These are phyloP conservation scores for Ophiostoma populinum DNA, from an alignment of 2,329 filamentous ascomycete genomes.

Conservation along the genomic window DNA sequence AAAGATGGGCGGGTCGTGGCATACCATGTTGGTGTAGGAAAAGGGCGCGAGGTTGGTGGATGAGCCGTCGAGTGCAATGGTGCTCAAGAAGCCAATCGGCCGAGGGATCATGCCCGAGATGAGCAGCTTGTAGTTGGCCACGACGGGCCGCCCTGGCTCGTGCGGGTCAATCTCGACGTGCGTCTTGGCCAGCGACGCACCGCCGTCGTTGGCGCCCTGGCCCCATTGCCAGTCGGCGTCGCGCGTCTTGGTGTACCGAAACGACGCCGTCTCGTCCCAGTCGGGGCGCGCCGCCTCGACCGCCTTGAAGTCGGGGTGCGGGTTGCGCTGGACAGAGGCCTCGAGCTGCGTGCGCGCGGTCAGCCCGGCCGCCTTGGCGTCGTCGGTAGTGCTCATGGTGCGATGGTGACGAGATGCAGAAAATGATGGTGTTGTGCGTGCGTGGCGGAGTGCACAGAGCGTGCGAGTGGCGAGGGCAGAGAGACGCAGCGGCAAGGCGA, in stretches of 20 bases:
- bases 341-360: conserved; percentile 9
- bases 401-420: background rate
- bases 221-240: conserved; percentile 49
- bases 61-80: conserved; percentile 37
- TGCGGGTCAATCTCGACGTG: conserved; percentile 75
- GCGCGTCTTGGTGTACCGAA: conserved; percentile 45
- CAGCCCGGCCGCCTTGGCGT: conserved; percentile 2
- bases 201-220: conserved; percentile 40
- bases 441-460: no score
- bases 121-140: conserved; percentile 80
- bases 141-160: conserved; percentile 45
- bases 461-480: no score
- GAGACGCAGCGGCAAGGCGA: no score
- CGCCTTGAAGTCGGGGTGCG: conserved; percentile 57
- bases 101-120: conserved; percentile 71
- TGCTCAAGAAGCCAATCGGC: conserved; percentile 53
- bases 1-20: conserved; percentile 78
- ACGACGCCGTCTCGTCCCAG: conserved; percentile 27
- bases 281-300: conserved; percentile 49
- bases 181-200: conserved; percentile 19
- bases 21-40: conserved; percentile 69
- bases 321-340: conserved; percentile 37
- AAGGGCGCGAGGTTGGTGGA: conserved; percentile 69
- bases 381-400: conserved; percentile 1
- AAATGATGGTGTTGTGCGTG: background rate